Base-by-base conservation (phyloP, 805 yeast species). In the Nadsonia fulvescens region DNA sequence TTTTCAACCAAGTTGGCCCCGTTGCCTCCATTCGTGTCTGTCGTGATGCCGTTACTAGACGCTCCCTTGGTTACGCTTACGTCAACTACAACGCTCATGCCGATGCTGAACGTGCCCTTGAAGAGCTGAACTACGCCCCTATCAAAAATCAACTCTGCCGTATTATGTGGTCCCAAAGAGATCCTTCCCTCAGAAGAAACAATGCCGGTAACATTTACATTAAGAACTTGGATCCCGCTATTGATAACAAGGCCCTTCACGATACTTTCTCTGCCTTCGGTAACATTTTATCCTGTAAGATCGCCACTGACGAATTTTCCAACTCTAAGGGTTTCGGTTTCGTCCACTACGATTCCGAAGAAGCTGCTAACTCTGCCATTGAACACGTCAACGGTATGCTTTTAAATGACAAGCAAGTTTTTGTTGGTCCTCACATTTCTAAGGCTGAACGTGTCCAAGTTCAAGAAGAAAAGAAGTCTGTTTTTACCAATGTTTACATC, bases 161-260 rank as follows among this genome's bases (percentile, higher is more conserved):
- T 60, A 86, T 89, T 63, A 89, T 89, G 96, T 82, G 96, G 95
- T 82, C 95, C 42, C 96, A 89, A 66, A 81, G 96, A 62, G 96
- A 89, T 55, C 96, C 98, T 39, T 67, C 93, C 36, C 56, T 72
- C 47, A 78, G 98, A 68, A 79, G 74, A 66, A 73, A 73, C 50
- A 95, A 95, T 55, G 75, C 79, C 38, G 95, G 94, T 49, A 89
- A 89, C 69, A 73, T 89, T 41, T 89, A 76, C 70, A 86, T 89
- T 64, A 89, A 89, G 73, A 89, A 89, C 70, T 71, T 89, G 60
- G 94, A 86, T 58, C 91, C 93, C 35, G 93, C 79, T 48, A 89
- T 89, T 48, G 98, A 89, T 63, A 86, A 89, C 81, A 86, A 86
- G 70, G 92, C 94, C 45, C 68, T 89, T 47, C 93, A 83, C 61